Evolutionary conservation across 768 basidiomycete genomes (phyloP), one percentile per base, ranked within the genome.

Genomic region (Termitomyces sp.): DNA sequence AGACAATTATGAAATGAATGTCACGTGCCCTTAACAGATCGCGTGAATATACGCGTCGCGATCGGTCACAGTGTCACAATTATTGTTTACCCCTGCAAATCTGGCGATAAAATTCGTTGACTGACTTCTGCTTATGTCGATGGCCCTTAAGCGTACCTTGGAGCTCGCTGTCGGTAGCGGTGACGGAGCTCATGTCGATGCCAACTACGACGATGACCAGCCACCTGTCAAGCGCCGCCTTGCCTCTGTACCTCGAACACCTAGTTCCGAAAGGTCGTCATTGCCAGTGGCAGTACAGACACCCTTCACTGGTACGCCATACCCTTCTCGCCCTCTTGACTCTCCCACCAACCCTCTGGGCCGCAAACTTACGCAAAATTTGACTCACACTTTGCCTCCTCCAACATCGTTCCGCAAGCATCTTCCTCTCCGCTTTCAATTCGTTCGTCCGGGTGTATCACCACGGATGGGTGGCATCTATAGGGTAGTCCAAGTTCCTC

Each of bases 331-430:
- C 66, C 84, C 87, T 4, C 80, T 75, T 6, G 87, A 90, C 71
- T 88, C 87, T 0, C 87, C 88, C 0, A 79, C 83, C 3, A 89
- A 88, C 62, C 88, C 87, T 0, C 85, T 89, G 58, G 85, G 86
- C 16, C 72, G 84, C 46, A 81, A 80, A 48, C 76, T 79, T 18
- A 73, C 74, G 14, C 71, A 74, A 20, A 67, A 74, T 14, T 62
- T 78, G 3, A 64, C 71, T 7, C 75, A 74, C 24, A 66, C 70
- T 0, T 69, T 79, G 9, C 79, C 79, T 2, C 63, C 72, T 0
- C 67, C 76, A 0, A 79, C 81, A 0, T 77, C 80, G 0, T 86
- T 83, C 66, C 76, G 76, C 14, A 79, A 82, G 57, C 87, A 90
- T 62, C 73, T 87, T 24, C 74, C 84, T 0, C 76, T 89, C 16